These are phyloP conservation scores for Larix sibirica DNA, from an alignment of 83 land plant species.

Conservation along the genomic window DNA sequence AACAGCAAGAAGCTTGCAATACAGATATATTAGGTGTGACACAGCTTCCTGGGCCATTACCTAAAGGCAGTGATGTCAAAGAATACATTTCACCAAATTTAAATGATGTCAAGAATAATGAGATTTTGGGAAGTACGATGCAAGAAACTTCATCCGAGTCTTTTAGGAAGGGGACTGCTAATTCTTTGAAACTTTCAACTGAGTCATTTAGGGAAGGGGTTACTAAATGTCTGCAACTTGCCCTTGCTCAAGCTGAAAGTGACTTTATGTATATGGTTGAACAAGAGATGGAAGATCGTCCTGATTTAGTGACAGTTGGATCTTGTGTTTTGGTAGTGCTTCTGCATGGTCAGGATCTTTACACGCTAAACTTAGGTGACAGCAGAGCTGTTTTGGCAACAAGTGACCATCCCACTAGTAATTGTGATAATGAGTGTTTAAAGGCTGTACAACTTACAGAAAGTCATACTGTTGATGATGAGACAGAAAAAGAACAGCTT, in stretches of 20 bases:
- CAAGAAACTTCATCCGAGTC: not conserved
- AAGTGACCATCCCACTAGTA: not conserved
- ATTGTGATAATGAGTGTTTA: slow-evolving; percentile 10
- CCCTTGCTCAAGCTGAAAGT: slow-evolving; percentile 69
- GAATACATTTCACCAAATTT: not conserved
- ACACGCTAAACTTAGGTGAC: slow-evolving; percentile 83
- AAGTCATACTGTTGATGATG: slow-evolving; percentile 61
- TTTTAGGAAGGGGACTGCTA: not conserved
- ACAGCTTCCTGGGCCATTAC: not conserved
- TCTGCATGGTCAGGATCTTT: slow-evolving; percentile 71
- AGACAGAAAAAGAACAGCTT: slow-evolving; percentile 51
- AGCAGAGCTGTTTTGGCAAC: slow-evolving; percentile 91
- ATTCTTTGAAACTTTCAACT: slow-evolving; percentile 3
- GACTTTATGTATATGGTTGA: slow-evolving; percentile 82
- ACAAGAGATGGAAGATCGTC: slow-evolving; percentile 81
- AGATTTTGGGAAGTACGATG: not conserved
- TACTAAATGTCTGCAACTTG: slow-evolving; percentile 52
- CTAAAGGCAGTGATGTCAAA: not conserved
- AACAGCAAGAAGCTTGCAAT: not conserved
- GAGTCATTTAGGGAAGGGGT: slow-evolving; percentile 47
- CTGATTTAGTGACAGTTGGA: slow-evolving; percentile 88
- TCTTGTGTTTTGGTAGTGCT: slow-evolving; percentile 88
- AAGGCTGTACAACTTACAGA: slow-evolving; percentile 70
- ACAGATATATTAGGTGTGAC: not conserved
- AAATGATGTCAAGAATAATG: not conserved